These are phyloP conservation scores for Entomortierella lignicola DNA, from an alignment of 192 early-diverging fungal species.

Conservation along the genomic window DNA sequence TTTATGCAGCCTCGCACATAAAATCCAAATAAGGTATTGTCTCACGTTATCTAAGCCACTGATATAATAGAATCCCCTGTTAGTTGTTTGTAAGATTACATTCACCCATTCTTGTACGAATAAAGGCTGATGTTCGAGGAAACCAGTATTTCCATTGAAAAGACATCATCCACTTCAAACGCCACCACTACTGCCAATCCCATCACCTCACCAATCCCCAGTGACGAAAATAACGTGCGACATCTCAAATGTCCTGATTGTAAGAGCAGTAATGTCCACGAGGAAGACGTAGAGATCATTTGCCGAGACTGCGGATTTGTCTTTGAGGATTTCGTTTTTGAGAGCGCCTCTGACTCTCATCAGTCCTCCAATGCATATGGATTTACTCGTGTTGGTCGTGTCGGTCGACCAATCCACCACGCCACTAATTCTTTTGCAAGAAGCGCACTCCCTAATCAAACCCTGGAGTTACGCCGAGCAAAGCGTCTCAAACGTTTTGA, in stretches of 20 bases:
- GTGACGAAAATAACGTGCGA: too few relatives aligned
- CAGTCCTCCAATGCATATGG: constrained; percentile 1
- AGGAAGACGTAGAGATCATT: constrained; percentile 9
- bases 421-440: neutral
- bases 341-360: neutral
- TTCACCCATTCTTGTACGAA: too few relatives aligned
- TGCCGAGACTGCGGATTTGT: constrained; percentile 28
- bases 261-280: neutral
- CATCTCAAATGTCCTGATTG: constrained; percentile 15
- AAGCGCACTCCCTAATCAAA: neutral
- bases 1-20: too few relatives aligned
- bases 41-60: too few relatives aligned
- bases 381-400: neutral
- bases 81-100: too few relatives aligned
- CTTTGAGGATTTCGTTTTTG: constrained; percentile 4
- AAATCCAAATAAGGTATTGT: too few relatives aligned
- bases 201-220: neutral
- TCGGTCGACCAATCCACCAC: neutral
- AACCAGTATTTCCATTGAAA: too few relatives aligned
- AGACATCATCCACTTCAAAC: neutral
- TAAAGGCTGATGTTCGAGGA: too few relatives aligned
- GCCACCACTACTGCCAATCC: neutral
- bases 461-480: neutral
- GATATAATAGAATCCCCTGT: too few relatives aligned
- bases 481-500: constrained; percentile 6